Base-by-base conservation (phyloP, 805 yeast genomes). In the Wickerhamiella lipophila region DNA sequence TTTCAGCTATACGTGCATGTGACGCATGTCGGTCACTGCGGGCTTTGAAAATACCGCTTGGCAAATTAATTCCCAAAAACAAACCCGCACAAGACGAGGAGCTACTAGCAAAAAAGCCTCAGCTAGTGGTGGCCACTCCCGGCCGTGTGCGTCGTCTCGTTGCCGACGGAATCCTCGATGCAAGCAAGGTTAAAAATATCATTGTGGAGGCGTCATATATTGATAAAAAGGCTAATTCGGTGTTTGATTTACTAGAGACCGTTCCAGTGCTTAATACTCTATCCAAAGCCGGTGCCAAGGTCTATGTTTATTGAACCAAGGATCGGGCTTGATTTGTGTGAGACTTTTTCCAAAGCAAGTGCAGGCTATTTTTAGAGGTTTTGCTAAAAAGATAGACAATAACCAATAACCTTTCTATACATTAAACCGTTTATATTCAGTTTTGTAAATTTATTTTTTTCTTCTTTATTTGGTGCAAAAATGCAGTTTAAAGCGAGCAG, bases 1-100 rank as follows among this genome's bases (percentile, higher is more conserved):
- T 82, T 70, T 84, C 95, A 0, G 92, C 95, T 9, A 68, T 86
- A 21, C 73, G 96, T 55, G 92, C 86, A 1, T 89, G 96, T 58
- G 96, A 88, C 58, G 72, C 86, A 2, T 81, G 75, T 59, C 74
- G 95, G 55, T 77, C 83, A 1, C 59, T 75, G 63, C 53, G 58
- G 22, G 9, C 30, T 6, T 35, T 36, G 26, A 48, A 70, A 64
- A 60, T 71, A 57, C 49, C 68, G 35, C 72, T 35, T 13, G 50
- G 76, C 9, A 85, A 84, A 61, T 61, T 85, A 43, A 84, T 85
- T 58, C 75, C 80, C 53, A 85, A 85, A 65, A 84, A 83, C 61
- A 79, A 80, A 55, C 60, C 83, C 42, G 72, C 74, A 27, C 80
- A 79, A 39, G 95, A 85, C 62, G 77, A 36, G 60, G 64, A 50